Conservation (phyloP, 2,329 filamentous ascomycete genomes). For the Apiospora kogelbergensis region DNA sequence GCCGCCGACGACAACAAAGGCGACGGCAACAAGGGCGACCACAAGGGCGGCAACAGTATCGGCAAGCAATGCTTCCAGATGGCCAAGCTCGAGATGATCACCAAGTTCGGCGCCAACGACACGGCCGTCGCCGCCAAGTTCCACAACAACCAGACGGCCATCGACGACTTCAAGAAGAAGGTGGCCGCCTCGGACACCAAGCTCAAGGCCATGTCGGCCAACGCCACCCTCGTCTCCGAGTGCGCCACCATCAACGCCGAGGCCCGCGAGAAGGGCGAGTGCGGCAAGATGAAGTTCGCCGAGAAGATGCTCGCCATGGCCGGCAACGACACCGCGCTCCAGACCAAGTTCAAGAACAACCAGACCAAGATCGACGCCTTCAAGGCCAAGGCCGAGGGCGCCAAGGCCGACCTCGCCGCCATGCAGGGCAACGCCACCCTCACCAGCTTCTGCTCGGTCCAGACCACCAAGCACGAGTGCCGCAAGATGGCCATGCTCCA, state of each 20-base stretch:
- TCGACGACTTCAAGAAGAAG: slow-evolving; percentile 37
- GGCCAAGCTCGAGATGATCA: slow-evolving; percentile 31
- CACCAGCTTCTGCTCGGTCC: slow-evolving; percentile 18
- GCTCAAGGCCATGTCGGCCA: slow-evolving; percentile 32
- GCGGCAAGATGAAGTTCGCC: slow-evolving; percentile 28
- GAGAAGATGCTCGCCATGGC: slow-evolving; percentile 25
- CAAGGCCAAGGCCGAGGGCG: slow-evolving; percentile 30
- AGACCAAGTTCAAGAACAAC: slow-evolving; percentile 32
- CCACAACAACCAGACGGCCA: slow-evolving; percentile 36
- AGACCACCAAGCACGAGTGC: slow-evolving; percentile 25
- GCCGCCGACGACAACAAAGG: slow-evolving; percentile 17
- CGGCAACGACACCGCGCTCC: slow-evolving; percentile 31
- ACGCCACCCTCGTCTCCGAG: slow-evolving; percentile 34
- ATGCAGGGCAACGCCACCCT: slow-evolving; percentile 37
- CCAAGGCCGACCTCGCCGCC: slow-evolving; percentile 27
- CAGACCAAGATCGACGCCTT: slow-evolving; percentile 33
- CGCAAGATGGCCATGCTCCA: slow-evolving; percentile 31
- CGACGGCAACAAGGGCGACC: slow-evolving; percentile 19
- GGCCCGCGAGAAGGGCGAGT: slow-evolving; percentile 27
- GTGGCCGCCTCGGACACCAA: slow-evolving; percentile 28
- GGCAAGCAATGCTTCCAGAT: slow-evolving; percentile 31
- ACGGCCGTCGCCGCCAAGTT: slow-evolving; percentile 34
- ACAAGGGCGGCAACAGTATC: slow-evolving; percentile 17
- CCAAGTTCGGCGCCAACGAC: slow-evolving; percentile 33
- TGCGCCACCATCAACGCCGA: slow-evolving; percentile 34